Evolutionary conservation across 208 protist genomes (phyloP), one percentile per base, ranked within the genome.

Genomic region (Trypanosoma theileri): DNA sequence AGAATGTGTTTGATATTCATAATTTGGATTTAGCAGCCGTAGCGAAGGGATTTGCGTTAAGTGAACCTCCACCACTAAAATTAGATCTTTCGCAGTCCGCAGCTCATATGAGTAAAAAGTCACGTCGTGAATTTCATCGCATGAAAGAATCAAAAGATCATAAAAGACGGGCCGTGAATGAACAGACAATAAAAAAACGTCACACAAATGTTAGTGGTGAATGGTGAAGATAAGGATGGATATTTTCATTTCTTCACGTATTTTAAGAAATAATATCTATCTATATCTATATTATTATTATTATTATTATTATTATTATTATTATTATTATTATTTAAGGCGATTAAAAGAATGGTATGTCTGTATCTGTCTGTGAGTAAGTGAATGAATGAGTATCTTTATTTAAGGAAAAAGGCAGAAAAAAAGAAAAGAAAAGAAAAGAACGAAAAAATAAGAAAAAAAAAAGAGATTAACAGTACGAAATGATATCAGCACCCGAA

Each of bases 1-100:
- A 99, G 81, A 96, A 99, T 71, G 98, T 99, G 40, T 99, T 99
- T 80, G 86, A 99, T 66, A 97, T 99, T 11, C 86, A 99, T 69
- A 77, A 86, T 45, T 88, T 99, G 12, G 98, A 99, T 73, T 80
- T 99, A 8, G 87, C 91, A 10, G 84, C 86, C n/a, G 97, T 99
- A 42, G 96, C 97, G 40, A 85, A 87, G 48, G 91, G 90, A 17
- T 98, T 98, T 66, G 94, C 89, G 8, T 75, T 98, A 53, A 87
- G 72, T 63, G 91, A 96, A 65, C 88, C 96, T 11, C 96, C 96
- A 40, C 88, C 90, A 61, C 84, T 98, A 44, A 88, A 96, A 71
- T 84, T 98, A 42, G 89, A 96, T 66, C 85, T 97, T 16, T 96
- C 92, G 22, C 88, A 97, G 72, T 95, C 89, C 14, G 92, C 92